Evolutionary conservation across 2,329 filamentous ascomycete species (phyloP).

Genomic region (Onygenales sp.): DNA sequence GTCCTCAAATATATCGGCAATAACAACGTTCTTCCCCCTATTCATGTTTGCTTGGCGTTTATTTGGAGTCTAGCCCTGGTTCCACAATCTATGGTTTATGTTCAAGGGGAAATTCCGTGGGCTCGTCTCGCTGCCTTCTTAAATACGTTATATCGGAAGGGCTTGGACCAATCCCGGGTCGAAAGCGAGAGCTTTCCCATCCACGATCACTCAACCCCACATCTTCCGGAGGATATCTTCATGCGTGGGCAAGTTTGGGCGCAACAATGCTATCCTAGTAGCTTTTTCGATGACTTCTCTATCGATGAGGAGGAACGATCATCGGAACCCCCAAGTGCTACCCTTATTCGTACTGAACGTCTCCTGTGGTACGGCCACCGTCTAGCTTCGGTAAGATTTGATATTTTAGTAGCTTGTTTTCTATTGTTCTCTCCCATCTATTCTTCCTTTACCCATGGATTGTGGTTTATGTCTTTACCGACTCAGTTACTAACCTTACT

Average conservation of each 20-base stretch:
- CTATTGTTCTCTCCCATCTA: background rate
- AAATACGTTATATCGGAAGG: slow-evolving; percentile 40
- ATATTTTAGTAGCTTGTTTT: background rate
- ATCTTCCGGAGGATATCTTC: slow-evolving; percentile 50
- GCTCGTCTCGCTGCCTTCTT: slow-evolving; percentile 39
- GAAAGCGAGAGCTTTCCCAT: slow-evolving; percentile 33
- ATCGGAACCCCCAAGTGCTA: slow-evolving; percentile 41
- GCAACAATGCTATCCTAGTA: slow-evolving; percentile 37
- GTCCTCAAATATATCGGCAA: slow-evolving; percentile 40
- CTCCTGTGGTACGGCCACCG: slow-evolving; percentile 42
- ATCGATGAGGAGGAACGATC: slow-evolving; percentile 47
- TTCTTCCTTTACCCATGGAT: background rate
- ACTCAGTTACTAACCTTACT: background rate
- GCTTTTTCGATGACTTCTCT: slow-evolving; percentile 42
- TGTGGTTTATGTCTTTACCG: background rate
- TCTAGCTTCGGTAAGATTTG: slow-evolving; percentile 31
- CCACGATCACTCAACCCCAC: slow-evolving; percentile 28
- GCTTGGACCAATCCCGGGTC: slow-evolving; percentile 25
- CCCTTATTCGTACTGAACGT: slow-evolving; percentile 40
- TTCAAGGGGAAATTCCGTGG: slow-evolving; percentile 43
- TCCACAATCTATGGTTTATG: slow-evolving; percentile 28
- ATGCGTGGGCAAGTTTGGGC: slow-evolving; percentile 49
- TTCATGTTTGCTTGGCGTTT: slow-evolving; percentile 48
- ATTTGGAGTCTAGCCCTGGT: slow-evolving; percentile 35
- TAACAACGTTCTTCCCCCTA: slow-evolving; percentile 43